Conservation (phyloP, 345 rosid genomes). For the Gossypium raimondii region DNA sequence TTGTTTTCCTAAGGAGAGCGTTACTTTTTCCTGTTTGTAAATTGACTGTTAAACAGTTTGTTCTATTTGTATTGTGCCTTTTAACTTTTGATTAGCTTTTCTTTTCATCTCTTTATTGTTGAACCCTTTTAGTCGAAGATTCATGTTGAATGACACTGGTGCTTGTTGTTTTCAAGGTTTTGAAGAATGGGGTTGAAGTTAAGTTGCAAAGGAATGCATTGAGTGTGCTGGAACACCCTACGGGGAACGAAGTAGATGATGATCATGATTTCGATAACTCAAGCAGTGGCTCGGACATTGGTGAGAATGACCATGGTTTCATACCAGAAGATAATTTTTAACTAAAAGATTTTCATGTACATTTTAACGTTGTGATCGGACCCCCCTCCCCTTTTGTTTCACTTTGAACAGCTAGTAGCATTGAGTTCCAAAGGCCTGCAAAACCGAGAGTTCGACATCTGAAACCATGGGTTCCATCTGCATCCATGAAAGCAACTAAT, state of each 20-base stretch:
- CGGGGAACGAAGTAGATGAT: slow-evolving; percentile 63
- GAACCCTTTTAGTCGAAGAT: neutral
- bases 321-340: neutral
- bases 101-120: neutral
- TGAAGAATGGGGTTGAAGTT: slow-evolving; percentile 71
- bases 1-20: too few species aligned
- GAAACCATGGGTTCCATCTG: slow-evolving; percentile 43
- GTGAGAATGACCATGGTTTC: slow-evolving; percentile 26
- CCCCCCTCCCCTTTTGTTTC: neutral
- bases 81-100: neutral
- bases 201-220: slow-evolving; percentile 78
- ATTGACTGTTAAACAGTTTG: neutral
- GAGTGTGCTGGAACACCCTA: slow-evolving; percentile 73
- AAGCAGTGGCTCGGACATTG: slow-evolving; percentile 54
- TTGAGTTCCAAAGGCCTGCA: slow-evolving; percentile 43
- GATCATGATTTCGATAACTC: slow-evolving; percentile 45
- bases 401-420: slow-evolving; percentile 38
- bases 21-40: neutral
- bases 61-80: neutral
- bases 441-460: slow-evolving; percentile 46
- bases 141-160: neutral
- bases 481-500: slow-evolving; percentile 34
- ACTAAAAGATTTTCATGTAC: neutral
- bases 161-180: slow-evolving; percentile 41
- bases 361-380: neutral